phyloP scores from a whole-genome alignment of 208 protist genomes.

The Wallacemonas collosoma region DNA sequence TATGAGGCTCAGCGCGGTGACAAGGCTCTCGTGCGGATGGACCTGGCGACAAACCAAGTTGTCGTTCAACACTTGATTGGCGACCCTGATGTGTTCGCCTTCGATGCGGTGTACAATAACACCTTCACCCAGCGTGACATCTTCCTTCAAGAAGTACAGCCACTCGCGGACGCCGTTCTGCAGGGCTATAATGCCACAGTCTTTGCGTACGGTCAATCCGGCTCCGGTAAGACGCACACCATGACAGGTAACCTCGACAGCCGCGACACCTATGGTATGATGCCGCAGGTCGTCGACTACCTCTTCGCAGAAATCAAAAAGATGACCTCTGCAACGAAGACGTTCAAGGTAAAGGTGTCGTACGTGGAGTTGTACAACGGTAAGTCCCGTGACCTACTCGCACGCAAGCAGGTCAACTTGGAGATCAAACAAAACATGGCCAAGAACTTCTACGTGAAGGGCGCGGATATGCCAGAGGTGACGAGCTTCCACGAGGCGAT shows the following conservation, averaged over 20 bases:
- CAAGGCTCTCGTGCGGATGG: slow-evolving; percentile 85
- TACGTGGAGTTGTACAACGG: slow-evolving; percentile 94
- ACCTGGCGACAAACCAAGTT: slow-evolving; percentile 88
- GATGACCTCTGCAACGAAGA: slow-evolving; percentile 76
- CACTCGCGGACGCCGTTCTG: slow-evolving; percentile 84
- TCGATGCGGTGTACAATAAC: slow-evolving; percentile 93
- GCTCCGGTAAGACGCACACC: slow-evolving; percentile 92
- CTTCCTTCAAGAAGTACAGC: slow-evolving; percentile 89
- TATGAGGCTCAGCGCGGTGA: slow-evolving; percentile 87
- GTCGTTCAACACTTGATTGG: slow-evolving; percentile 86
- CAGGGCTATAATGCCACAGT: slow-evolving; percentile 93
- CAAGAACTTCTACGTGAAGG: slow-evolving; percentile 93
- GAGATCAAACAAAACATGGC: slow-evolving; percentile 93
- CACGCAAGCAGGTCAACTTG: slow-evolving; percentile 78
- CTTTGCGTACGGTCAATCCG: slow-evolving; percentile 93
- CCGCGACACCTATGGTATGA: slow-evolving; percentile 87
- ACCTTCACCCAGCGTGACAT: slow-evolving; percentile 91
- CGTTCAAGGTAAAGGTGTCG: slow-evolving; percentile 88
- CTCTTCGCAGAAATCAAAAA: slow-evolving; percentile 89
- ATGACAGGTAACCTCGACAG: slow-evolving; percentile 89
- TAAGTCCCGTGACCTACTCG: slow-evolving; percentile 85
- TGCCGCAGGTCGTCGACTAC: slow-evolving; percentile 89
- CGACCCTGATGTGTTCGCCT: slow-evolving; percentile 84
- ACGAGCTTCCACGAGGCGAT: slow-evolving; percentile 84
- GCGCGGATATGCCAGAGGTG: slow-evolving; percentile 89